Conservation (phyloP, 2,329 filamentous ascomycete species). For the Thielaviopsis musarum region DNA sequence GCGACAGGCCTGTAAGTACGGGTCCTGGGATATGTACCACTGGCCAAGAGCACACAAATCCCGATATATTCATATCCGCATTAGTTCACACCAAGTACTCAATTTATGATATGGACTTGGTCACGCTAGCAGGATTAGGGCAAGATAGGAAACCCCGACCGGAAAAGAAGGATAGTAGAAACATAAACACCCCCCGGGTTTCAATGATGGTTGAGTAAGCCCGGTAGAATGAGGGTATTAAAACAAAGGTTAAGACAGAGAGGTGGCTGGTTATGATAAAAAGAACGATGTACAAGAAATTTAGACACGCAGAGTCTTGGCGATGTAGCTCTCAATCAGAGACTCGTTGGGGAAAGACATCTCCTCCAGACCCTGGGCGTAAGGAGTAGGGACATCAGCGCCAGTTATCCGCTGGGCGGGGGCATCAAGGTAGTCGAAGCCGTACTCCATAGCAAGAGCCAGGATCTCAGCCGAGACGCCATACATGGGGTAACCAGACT, state of each 20-base stretch:
- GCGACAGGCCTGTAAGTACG: neutral
- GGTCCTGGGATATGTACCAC: neutral
- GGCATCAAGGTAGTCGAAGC: constrained; percentile 91
- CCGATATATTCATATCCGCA: neutral
- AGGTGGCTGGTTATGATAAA: neutral
- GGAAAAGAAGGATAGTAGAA: constrained; percentile 5
- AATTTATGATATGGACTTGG: constrained; percentile 6
- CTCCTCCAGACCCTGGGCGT: constrained; percentile 82
- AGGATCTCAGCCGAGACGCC: constrained; percentile 87
- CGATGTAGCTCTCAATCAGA: constrained; percentile 73
- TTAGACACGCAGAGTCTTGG: constrained; percentile 74
- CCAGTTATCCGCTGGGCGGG: constrained; percentile 89
- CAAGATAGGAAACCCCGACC: constrained; percentile 2
- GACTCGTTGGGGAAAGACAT: constrained; percentile 87
- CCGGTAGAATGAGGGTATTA: constrained; percentile 8
- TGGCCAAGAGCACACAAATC: neutral
- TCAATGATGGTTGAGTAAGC: neutral
- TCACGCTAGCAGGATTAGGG: neutral
- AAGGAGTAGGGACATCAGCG: constrained; percentile 92
- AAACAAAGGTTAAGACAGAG: neutral
- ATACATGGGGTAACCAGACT: constrained; percentile 92
- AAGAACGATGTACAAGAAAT: neutral
- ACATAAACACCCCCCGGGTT: constrained; percentile 2
- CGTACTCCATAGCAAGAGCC: constrained; percentile 91
- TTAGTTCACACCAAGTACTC: neutral